phyloP scores from a whole-genome alignment of 345 rosid species.

The Gossypium bickii region DNA sequence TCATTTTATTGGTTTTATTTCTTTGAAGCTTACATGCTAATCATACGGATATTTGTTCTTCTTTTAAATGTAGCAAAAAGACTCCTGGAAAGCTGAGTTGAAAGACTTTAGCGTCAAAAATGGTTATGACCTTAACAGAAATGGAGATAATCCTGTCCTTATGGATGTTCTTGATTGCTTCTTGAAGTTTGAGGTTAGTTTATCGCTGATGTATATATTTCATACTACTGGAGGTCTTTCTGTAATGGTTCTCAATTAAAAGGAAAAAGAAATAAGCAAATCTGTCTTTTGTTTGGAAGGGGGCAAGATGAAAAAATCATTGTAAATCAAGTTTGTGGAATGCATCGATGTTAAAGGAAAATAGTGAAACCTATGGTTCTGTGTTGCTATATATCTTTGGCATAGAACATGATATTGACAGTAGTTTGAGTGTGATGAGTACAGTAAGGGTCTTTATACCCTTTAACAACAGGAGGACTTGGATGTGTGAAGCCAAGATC shows the following conservation, averaged over 20 bases:
- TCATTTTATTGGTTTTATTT: slow-evolving; percentile 9
- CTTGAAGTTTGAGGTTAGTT: slow-evolving; percentile 68
- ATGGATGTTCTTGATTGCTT: slow-evolving; percentile 91
- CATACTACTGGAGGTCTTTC: not conserved
- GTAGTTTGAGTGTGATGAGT: not conserved
- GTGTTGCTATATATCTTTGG: not conserved
- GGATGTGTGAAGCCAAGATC: not conserved
- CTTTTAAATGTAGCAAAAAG: slow-evolving; percentile 62
- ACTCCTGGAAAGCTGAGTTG: slow-evolving; percentile 83
- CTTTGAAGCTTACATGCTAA: not conserved
- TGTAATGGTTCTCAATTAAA: not conserved
- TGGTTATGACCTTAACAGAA: slow-evolving; percentile 79
- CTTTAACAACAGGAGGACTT: not conserved
- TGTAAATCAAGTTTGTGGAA: not conserved
- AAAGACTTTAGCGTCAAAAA: slow-evolving; percentile 73
- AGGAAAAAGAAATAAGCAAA: too few relatives aligned
- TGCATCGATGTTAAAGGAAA: not conserved
- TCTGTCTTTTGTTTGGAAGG: not conserved
- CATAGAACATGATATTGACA: not conserved
- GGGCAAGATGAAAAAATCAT: not conserved
- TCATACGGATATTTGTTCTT: slow-evolving; percentile 3
- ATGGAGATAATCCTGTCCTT: slow-evolving; percentile 83
- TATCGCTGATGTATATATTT: slow-evolving; percentile 9
- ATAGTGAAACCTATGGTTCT: not conserved
- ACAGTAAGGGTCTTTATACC: not conserved